Conservation (phyloP, 2,329 filamentous ascomycete species). For the Microcyclospora pomicola region DNA sequence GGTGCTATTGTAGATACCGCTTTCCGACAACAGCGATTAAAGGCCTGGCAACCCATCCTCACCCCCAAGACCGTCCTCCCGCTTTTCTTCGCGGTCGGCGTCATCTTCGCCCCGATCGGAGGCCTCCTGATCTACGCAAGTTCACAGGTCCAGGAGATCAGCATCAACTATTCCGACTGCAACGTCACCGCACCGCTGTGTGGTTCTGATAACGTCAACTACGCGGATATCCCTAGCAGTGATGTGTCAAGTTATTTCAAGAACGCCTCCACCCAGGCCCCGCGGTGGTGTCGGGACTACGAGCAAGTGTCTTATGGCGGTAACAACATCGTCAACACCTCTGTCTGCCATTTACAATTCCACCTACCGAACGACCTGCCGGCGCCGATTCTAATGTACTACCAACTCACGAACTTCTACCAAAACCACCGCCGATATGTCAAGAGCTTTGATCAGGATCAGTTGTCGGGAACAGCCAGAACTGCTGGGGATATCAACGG, state of each 20-base stretch:
- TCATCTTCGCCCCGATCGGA: constrained; percentile 89
- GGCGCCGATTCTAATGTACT: constrained; percentile 82
- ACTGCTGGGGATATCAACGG: constrained; percentile 45
- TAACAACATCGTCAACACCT: constrained; percentile 23
- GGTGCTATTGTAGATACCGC: constrained; percentile 59
- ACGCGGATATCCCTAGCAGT: constrained; percentile 40
- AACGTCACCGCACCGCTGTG: constrained; percentile 37
- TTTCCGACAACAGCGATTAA: constrained; percentile 89
- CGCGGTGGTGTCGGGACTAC: constrained; percentile 14
- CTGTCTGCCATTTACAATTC: constrained; percentile 61
- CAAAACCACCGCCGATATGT: constrained; percentile 97
- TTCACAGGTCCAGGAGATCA: constrained; percentile 72
- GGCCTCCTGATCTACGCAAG: constrained; percentile 78
- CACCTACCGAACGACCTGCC: constrained; percentile 63
- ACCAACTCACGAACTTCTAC: constrained; percentile 94
- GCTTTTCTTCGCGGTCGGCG: constrained; percentile 77
- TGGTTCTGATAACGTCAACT: constrained; percentile 14
- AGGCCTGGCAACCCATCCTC: constrained; percentile 96
- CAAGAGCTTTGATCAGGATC: constrained; percentile 69
- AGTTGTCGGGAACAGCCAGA: constrained; percentile 62
- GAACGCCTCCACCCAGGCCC: constrained; percentile 16
- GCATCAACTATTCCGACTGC: constrained; percentile 83
- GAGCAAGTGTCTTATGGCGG: constrained; percentile 12
- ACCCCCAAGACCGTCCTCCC: constrained; percentile 89
- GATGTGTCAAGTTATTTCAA: constrained; percentile 61